Evolutionary conservation across 2,329 filamentous ascomycete genomes (phyloP).

Genomic region (Graphiopsis chlorocephala): DNA sequence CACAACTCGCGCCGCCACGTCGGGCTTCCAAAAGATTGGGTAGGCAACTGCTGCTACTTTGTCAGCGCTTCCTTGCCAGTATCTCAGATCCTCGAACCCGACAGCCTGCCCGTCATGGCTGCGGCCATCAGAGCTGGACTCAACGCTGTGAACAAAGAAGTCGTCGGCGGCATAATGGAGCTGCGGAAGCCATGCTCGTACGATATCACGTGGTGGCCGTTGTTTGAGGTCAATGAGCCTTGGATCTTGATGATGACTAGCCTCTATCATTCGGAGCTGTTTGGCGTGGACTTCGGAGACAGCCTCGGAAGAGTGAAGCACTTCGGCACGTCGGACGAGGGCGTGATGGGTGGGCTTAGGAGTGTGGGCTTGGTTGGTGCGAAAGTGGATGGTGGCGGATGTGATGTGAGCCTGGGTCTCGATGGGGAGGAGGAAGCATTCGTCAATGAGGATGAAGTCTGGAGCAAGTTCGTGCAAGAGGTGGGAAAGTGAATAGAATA

Average conservation of each 20-base stretch:
- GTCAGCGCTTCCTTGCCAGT: slow-evolving; percentile 18
- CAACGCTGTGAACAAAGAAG: slow-evolving; percentile 17
- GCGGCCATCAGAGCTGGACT: slow-evolving; percentile 20
- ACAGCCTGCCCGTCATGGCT: slow-evolving; percentile 21
- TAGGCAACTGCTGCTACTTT: slow-evolving; percentile 25
- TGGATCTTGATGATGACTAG: slow-evolving; percentile 21
- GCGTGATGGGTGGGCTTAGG: slow-evolving; percentile 21
- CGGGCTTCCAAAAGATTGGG: slow-evolving; percentile 19
- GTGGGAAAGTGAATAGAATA: neutral
- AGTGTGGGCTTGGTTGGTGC: slow-evolving; percentile 23
- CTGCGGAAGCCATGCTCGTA: slow-evolving; percentile 18
- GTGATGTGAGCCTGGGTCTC: slow-evolving; percentile 23
- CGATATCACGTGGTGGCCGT: slow-evolving; percentile 22
- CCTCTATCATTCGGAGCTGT: slow-evolving; percentile 22
- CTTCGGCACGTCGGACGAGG: slow-evolving; percentile 22
- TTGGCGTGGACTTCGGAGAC: slow-evolving; percentile 18
- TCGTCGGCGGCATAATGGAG: slow-evolving; percentile 19
- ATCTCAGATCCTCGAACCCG: slow-evolving; percentile 16
- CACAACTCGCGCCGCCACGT: slow-evolving; percentile 23
- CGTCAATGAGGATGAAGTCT: slow-evolving; percentile 17
- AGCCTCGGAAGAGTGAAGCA: slow-evolving; percentile 20
- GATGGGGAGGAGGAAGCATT: slow-evolving; percentile 18
- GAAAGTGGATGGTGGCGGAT: slow-evolving; percentile 19
- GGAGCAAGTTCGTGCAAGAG: slow-evolving; percentile 18
- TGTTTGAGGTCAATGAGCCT: slow-evolving; percentile 15